Base-by-base conservation (phyloP, 192 early-diverging fungal genomes). In the Backusella luteola region DNA sequence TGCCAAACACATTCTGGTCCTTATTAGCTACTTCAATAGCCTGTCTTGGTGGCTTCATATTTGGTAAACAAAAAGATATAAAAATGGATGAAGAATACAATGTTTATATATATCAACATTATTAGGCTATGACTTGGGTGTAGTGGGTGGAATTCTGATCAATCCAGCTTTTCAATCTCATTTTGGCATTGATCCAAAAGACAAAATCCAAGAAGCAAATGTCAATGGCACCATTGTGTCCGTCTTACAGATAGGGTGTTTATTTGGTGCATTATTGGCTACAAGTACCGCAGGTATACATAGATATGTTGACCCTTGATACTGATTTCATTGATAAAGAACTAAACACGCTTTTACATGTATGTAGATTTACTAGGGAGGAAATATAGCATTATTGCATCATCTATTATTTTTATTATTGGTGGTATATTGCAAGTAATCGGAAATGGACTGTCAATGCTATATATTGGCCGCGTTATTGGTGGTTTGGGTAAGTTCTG, bases 321-420 rank as follows among this genome's bases (percentile, higher is more conserved):
- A 23, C 6, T 17, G 42, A 44, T 17, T 44, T 17, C 15, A 44
- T 44, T 44, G 42, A 44, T 44, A 44, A 44, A 17, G 15, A 44
- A 15, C 42, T 44, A 44, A 44, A 17, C 15, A 44, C 42, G 42
- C 42, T 44, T 32, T 39, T 17, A 44, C 42, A 44, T 44, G 14
- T 17, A 44, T 44, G 21, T 72, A 81, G 92, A 93, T 78, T 74
- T 59, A 44, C 77, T 88, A 32, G 87, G 89, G 9, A 86, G 92
- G 42, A 92, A 90, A 41, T 84, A 80, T 38, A 82, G 87, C 26
- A 92, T 93, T 71, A 83, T 91, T 73, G 6, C 80, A 0, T 86
- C 86, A 29, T 84, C 84, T 23, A 49, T 85, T 26, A 79, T 92
- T 15, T 96, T 95, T 77, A 76, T 78, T 17, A 69, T 93, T 52